Conservation (phyloP, 129 eudicot genomes). For the Ambrosia artemisiifolia region DNA sequence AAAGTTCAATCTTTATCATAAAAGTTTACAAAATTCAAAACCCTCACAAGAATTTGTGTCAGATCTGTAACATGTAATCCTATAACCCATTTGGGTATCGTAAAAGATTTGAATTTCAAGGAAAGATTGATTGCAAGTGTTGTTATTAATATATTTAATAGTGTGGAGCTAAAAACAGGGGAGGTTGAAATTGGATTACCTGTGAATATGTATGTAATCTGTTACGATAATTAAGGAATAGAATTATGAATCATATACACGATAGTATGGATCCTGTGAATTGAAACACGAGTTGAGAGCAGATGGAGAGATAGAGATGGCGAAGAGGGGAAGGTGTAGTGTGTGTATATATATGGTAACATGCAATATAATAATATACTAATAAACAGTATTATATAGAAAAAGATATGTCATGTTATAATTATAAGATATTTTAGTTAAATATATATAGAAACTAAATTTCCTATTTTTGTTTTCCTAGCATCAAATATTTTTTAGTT, state of each 20-base stretch:
- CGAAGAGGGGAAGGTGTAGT: neutral
- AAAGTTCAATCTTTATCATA: conserved; percentile 3
- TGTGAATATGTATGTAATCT: neutral
- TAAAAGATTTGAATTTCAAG: neutral
- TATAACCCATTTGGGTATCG: conserved; percentile 7
- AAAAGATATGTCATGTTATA: too few relatives aligned
- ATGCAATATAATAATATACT: neutral
- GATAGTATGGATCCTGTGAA: conserved; percentile 21
- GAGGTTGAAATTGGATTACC: conserved; percentile 14
- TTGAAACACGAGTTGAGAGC: neutral
- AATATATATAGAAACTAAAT: too few relatives aligned
- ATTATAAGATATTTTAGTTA: too few relatives aligned
- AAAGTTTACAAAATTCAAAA: neutral
- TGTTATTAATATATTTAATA: neutral
- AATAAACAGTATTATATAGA: too few relatives aligned
- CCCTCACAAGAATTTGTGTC: neutral
- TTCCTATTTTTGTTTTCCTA: too few relatives aligned
- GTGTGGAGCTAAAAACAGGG: neutral
- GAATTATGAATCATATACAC: conserved; percentile 23
- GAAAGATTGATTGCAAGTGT: neutral
- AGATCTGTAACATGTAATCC: conserved; percentile 22
- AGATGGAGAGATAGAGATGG: neutral
- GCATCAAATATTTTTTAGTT: too few relatives aligned
- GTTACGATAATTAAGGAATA: conserved; percentile 8
- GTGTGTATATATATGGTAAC: neutral